Percentiles rank a stretch among this genome's conserved stretches.
Evolutionary conservation across 331 rosid genomes (phyloP).

Genomic region (Phaseolus coccineus): DNA sequence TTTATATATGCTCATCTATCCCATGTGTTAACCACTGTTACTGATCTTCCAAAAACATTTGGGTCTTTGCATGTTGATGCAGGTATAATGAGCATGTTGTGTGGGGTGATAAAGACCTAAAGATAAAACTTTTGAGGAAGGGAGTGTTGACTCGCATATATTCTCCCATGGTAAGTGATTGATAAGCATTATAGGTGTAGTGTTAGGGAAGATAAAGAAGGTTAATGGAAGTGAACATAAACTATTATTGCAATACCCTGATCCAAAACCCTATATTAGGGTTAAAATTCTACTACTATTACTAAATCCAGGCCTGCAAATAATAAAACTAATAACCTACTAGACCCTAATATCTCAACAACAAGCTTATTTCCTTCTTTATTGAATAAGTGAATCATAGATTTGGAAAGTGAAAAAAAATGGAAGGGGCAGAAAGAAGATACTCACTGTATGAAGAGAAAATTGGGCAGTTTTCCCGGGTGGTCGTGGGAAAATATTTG

Average conservation of each 20-base stretch:
- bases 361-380: conserved; percentile 2
- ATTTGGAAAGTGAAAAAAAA: background rate
- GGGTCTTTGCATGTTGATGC: conserved; percentile 41
- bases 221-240: background rate
- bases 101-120: conserved; percentile 93
- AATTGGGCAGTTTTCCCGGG: background rate
- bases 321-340: conserved; percentile 5
- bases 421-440: conserved; percentile 8
- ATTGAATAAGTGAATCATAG: background rate
- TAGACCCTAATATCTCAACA: conserved; percentile 2
- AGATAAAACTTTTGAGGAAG: conserved; percentile 81
- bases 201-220: conserved; percentile 1
- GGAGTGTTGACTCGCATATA: conserved; percentile 92
- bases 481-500: conserved; percentile 18
- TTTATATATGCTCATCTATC: background rate
- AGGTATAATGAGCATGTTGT: conserved; percentile 95
- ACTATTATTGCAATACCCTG: conserved; percentile 5
- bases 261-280: background rate
- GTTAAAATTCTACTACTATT: background rate
- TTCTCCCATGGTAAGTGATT: conserved; percentile 76
- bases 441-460: conserved; percentile 20
- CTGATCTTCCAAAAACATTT: conserved; percentile 23
- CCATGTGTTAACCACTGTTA: conserved; percentile 9
- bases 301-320: background rate
- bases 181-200: background rate